Evolutionary conservation across 2,329 filamentous ascomycete genomes (phyloP), one percentile per base, ranked within the genome.

Genomic region (Coleophoma cylindrospora): DNA sequence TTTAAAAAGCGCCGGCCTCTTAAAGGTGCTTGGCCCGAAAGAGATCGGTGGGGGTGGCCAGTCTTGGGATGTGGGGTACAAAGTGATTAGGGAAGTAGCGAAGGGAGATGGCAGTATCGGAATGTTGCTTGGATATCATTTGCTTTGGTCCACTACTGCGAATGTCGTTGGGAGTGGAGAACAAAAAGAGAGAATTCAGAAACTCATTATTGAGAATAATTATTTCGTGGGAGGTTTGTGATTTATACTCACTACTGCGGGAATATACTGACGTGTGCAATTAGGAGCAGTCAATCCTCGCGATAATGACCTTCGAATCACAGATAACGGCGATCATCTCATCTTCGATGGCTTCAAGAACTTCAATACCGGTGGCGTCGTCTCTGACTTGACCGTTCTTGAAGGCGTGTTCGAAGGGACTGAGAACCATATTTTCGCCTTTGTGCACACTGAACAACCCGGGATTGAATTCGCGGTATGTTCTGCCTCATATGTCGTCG

Each of bases 281-380:
- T n/a, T 9, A 64, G 61, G 70, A n/a, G 79, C 83, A 0, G 83
- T 86, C 17, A 86, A 86, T 55, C 82, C 81, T 0, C 75, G 83
- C 3, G 81, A 86, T 60, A 79, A 69, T 37, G 81, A 86, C 56
- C 65, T 84, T 9, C 76, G 72, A 32, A 81, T 84, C 53, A 79
- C 70, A 0, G 64, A 70, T 1, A 71, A 80, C 1, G 79, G 76
- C 1, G 75, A 81, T 4, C 66, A 74, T 2, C 63, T 86, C 13
- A 62, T 82, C 2, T 86, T 83, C 64, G 77, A 79, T 51, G 81
- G 83, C 1, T 74, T 72, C 64, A 87, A 87, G 64, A 72, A 78
- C 65, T 86, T 86, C 70, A 86, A 83, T 60, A 87, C 83, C 0
- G 83, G 83, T 0, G 83, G 82, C 22, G 81, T 84, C 0, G 72